These are phyloP conservation scores for Piromyces sp. DNA, from an alignment of 192 early-diverging fungal genomes.

Conservation along the genomic window DNA sequence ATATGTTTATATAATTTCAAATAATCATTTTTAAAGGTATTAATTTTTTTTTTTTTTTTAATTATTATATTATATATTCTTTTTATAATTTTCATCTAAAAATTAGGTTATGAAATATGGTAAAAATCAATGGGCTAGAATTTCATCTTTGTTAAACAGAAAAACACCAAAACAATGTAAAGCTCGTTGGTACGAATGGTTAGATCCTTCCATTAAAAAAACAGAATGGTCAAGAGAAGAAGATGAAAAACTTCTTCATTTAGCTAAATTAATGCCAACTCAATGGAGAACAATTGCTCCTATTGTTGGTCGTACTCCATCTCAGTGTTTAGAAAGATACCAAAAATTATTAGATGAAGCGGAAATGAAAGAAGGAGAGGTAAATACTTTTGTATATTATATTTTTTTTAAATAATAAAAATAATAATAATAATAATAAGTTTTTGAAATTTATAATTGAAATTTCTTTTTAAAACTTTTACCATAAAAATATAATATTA, in stretches of 20 bases:
- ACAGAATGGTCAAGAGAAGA: slow-evolving; percentile 98
- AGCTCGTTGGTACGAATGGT: slow-evolving; percentile 97
- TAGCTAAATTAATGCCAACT: slow-evolving; percentile 97
- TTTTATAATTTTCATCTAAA: too few relatives aligned
- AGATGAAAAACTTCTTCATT: slow-evolving; percentile 89
- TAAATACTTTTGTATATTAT: not conserved
- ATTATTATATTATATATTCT: too few relatives aligned
- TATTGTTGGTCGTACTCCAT: slow-evolving; percentile 87
- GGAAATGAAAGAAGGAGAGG: slow-evolving; percentile 57
- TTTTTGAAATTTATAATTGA: too few relatives aligned
- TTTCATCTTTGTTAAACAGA: slow-evolving; percentile 82
- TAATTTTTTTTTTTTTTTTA: too few relatives aligned
- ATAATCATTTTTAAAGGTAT: too few relatives aligned
- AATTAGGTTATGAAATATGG: slow-evolving; percentile 31
- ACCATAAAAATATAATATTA: too few relatives aligned
- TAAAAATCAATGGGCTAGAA: slow-evolving; percentile 97
- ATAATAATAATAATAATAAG: not conserved
- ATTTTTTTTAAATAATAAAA: too few relatives aligned
- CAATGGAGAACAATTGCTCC: slow-evolving; percentile 99
- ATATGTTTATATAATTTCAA: too few relatives aligned
- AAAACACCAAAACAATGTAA: slow-evolving; percentile 98
- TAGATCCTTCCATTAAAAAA: slow-evolving; percentile 97
- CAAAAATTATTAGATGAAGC: slow-evolving; percentile 91
- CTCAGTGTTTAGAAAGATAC: slow-evolving; percentile 93
- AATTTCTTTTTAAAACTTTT: too few relatives aligned